Evolutionary conservation across 1,284 basidiomycete species (phyloP).

Genomic region (Trichosporon coremiiforme): DNA sequence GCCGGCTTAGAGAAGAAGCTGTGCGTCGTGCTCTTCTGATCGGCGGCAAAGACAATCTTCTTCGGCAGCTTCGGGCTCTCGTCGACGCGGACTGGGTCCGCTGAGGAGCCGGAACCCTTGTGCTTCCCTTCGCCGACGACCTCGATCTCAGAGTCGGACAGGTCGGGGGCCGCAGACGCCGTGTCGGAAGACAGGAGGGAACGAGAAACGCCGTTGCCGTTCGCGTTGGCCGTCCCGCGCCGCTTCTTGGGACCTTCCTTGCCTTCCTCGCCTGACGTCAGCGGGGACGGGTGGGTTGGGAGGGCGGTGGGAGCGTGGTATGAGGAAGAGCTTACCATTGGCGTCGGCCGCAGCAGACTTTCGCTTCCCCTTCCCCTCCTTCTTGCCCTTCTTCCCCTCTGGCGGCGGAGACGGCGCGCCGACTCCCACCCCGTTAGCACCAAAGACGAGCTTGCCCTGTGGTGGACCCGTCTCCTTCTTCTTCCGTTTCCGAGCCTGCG

Average conservation of each 20-base stretch:
- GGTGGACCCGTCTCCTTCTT: conserved; percentile 22
- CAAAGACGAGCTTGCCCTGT: conserved; percentile 27
- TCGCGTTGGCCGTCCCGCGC: not conserved
- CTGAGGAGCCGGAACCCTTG: not conserved
- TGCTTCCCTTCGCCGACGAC: conserved; percentile 3
- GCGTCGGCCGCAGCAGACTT: not conserved
- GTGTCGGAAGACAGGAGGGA: conserved; percentile 3
- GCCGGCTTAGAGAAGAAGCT: conserved; percentile 39
- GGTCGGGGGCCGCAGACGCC: not conserved
- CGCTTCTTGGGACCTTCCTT: not conserved
- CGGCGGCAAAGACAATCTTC: conserved; percentile 40
- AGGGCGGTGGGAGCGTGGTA: too few species aligned
- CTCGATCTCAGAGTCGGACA: not conserved
- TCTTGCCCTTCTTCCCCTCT: not conserved
- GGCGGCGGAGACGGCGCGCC: conserved; percentile 19
- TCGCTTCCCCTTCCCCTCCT: conserved; percentile 1
- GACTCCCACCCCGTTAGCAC: conserved; percentile 21
- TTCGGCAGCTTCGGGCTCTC: conserved; percentile 25
- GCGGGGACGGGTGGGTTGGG: too few species aligned
- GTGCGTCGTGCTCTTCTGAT: conserved; percentile 38
- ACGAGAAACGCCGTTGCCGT: not conserved
- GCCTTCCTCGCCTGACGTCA: not conserved
- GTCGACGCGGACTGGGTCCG: not conserved
- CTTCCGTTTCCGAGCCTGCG: conserved; percentile 25
- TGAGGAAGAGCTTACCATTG: not conserved